Evolutionary conservation across 441 rosid species (phyloP), one percentile per base, ranked within the genome.

Genomic region (Bocquillonia castaneifolia): DNA sequence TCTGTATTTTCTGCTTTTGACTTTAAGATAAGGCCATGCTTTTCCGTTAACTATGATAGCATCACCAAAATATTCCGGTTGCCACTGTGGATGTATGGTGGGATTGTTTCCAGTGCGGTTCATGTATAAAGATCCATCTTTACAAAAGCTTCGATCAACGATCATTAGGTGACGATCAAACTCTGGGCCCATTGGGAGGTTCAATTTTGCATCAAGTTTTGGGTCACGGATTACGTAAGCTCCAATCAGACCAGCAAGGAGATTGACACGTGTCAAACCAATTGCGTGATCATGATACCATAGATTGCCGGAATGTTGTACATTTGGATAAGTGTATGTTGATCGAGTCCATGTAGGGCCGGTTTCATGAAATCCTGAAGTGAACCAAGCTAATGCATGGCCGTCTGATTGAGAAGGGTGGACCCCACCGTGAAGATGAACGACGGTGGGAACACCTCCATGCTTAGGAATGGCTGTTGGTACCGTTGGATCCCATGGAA

Each of bases 261-360:
- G 74, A 84, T 92, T 92, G 78, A 90, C 83, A 47, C 96, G 63
- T 8, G 98, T 92, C 81, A 92, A 76, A n/a, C 98, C 95, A 85
- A 84, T 78, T 72, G 96, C 88, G 39, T 92, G 96, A 73, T 92
- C 98, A 56, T 92, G 98, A 70, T 92, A 92, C 98, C 98, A 92
- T 47, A 88, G 65, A 74, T 80, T 92, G 20, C 98, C 98, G 10
- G 98, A 96, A 0, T 90, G 98, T 34, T 92, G 98, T 5, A 26
- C 48, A 52, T 92, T 90, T 73, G 48, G 69, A 59, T 90, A 92
- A 66, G 74, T 91, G 13, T 73, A 81, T 1, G 75, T 82, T 28
- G 65, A 61, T 58, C 82, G 79, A 4, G 86, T 77, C 98, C 98
- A 92, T 3, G 80, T 81, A 44, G 91, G 84, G 0, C 98, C 98